phyloP scores from a whole-genome alignment of 768 basidiomycete species.

The Mycena epipterygia region DNA sequence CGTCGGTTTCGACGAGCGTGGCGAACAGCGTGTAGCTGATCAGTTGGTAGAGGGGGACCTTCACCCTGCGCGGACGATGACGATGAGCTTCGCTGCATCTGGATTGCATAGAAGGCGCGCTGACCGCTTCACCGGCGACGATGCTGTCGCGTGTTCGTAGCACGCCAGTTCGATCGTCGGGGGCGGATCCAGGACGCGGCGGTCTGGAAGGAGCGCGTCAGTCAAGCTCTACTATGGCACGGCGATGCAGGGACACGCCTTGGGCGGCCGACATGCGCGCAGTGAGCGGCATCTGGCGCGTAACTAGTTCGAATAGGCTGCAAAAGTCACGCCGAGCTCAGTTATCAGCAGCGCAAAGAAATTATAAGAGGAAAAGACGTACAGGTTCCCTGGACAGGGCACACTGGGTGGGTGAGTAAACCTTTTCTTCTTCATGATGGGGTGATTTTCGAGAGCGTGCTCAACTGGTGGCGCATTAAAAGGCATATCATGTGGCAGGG shows the following conservation, averaged over 20 bases:
- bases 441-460: background rate
- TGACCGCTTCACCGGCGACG: background rate
- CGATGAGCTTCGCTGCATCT: background rate
- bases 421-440: no score
- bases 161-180: constrained; percentile 4
- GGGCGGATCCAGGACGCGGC: constrained; percentile 11
- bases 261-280: background rate
- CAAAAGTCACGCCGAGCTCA: no score
- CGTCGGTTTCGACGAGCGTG: background rate
- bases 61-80: background rate
- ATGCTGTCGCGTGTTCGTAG: background rate
- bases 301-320: background rate
- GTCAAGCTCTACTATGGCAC: background rate
- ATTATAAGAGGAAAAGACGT: background rate
- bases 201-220: background rate
- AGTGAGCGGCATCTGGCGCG: background rate
- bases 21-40: background rate
- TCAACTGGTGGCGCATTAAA: background rate
- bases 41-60: background rate
- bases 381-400: no score
- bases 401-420: no score
- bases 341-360: background rate
- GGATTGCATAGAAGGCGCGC: background rate
- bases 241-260: background rate
- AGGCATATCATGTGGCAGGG: no score